Percentiles rank a stretch among this genome's conserved stretches.
These are phyloP conservation scores for Bretschneidera sinensis DNA, from an alignment of 345 rosid species.

Conservation along the genomic window DNA sequence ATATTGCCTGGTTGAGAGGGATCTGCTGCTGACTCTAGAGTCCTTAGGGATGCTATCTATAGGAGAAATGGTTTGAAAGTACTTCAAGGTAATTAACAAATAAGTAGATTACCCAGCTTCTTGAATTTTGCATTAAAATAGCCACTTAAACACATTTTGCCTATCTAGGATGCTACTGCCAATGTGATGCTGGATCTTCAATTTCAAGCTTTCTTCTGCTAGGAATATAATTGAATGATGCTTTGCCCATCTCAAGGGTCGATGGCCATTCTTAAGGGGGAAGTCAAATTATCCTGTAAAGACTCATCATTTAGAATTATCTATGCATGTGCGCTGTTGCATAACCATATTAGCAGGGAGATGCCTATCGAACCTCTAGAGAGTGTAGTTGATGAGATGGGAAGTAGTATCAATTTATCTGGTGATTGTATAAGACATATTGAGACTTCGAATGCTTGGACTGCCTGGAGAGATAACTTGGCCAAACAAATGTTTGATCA, in stretches of 20 bases:
- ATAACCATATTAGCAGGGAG: not conserved
- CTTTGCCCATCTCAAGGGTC: not conserved
- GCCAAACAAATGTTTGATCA: no score
- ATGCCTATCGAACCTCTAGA: not conserved
- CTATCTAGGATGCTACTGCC: not conserved
- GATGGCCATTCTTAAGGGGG: not conserved
- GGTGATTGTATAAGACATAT: no score
- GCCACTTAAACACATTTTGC: no score
- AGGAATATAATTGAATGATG: not conserved
- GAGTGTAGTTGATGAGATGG: not conserved
- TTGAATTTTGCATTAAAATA: not conserved
- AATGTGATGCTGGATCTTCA: slow-evolving; percentile 7
- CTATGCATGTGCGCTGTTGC: not conserved
- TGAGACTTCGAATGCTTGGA: no score
- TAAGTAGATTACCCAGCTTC: no score
- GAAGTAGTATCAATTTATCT: no score
- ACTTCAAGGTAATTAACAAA: not conserved
- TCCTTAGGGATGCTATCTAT: slow-evolving; percentile 1
- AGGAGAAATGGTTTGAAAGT: slow-evolving; percentile 1
- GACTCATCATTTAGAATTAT: not conserved
- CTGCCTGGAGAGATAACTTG: no score
- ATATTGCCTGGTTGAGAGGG: slow-evolving; percentile 5
- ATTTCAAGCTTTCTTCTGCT: slow-evolving; percentile 3
- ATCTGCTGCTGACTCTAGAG: not conserved
- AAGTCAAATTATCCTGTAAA: not conserved